Base-by-base conservation (phyloP, 345 rosid species). In the Theobroma cacao region DNA sequence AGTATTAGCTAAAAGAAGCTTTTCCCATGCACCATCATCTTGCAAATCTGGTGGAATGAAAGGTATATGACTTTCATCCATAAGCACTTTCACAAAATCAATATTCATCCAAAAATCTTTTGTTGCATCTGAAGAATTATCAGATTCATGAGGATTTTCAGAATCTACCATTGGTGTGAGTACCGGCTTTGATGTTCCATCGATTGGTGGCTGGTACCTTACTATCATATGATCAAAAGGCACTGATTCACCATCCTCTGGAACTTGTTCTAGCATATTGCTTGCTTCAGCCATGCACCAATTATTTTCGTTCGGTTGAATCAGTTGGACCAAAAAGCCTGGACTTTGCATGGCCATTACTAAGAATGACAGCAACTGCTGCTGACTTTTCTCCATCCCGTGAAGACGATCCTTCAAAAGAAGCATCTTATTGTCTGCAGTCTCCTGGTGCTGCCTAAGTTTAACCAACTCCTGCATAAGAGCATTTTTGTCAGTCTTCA, bases 271-370 rank as follows among this genome's bases (percentile, higher is more conserved):
- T 11, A 88, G 33, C 33, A 91, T 87, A 18, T 76, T 85, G 45
- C 90, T 90, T 24, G 88, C 87, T 77, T 91, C 97, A 1, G 92
- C 80, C 84, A 84, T 84, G 28, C 91, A 83, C 93, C 91, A 89
- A 53, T 67, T 85, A 34, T 87, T 92, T 56, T 92, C 97, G 77
- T 95, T 92, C 2, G 93, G 91, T 9, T 91, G 85, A 76, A 94
- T 91, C 81, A 96, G 82, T 89, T 94, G 96, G 80, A 85, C 85
- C 80, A 96, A 79, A 78, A 96, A 82, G 64, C 90, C 87, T 0
- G 99, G 99, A 64, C 80, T 91, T 87, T 94, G 93, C 92, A 96
- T 87, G 36, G 92, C 97, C 99, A 92, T 88, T 33, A 94, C 89
- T 72, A 96, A 82, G 84, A 96, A 94, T 5, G 99, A 96, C 53